A percentile compares a stretch with the other conserved stretches of the same genome.
Conservation (phyloP, 176 grass and related monocot genomes). For the Juncus effusus region DNA sequence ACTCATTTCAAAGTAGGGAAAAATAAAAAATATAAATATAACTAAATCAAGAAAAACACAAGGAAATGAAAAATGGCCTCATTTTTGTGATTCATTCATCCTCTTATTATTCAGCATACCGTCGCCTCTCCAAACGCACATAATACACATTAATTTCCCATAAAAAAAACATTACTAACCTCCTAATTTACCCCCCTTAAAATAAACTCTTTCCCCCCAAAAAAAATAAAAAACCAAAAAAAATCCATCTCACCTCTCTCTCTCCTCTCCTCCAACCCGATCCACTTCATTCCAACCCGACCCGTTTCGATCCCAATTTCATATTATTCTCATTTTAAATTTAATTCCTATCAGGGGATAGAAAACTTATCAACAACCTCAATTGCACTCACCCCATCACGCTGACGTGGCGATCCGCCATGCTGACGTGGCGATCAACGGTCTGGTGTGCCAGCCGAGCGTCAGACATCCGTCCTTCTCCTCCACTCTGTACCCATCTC, state of each 20-base stretch:
- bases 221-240: constrained; percentile 3
- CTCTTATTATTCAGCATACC: constrained; percentile 23
- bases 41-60: neutral
- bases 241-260: constrained; percentile 22
- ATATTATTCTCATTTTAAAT: neutral
- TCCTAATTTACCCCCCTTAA: constrained; percentile 24
- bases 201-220: constrained; percentile 4
- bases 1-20: neutral
- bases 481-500: constrained; percentile 85
- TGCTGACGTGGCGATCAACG: constrained; percentile 92
- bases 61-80: constrained; percentile 20
- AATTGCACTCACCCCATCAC: constrained; percentile 10
- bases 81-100: constrained; percentile 13
- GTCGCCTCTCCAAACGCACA: constrained; percentile 14
- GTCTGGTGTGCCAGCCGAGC: constrained; percentile 76
- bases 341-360: no score
- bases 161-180: constrained; percentile 16
- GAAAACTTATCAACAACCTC: constrained; percentile 3
- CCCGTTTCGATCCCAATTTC: no score
- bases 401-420: constrained; percentile 46
- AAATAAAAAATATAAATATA: neutral
- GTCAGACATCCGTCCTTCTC: constrained; percentile 92
- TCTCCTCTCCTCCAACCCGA: neutral
- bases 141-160: constrained; percentile 28
- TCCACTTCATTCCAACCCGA: neutral